Conservation (phyloP, 2,329 filamentous ascomycete species). For the Mycosphaerelloides madeirae region DNA sequence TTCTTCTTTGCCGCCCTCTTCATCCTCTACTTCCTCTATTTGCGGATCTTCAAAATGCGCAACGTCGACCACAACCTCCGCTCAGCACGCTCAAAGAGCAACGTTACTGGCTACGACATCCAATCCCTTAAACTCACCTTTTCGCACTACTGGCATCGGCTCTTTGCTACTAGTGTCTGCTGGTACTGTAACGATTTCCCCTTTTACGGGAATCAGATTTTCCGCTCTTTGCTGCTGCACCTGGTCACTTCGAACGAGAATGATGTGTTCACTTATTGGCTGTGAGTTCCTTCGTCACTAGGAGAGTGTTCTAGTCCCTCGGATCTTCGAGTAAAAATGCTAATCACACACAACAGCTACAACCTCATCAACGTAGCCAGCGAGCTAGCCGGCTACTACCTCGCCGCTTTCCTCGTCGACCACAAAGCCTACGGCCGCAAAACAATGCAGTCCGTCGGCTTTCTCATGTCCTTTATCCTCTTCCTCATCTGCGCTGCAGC, state of each 20-base stretch:
- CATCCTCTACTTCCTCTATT: conserved; percentile 88
- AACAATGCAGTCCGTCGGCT: conserved; percentile 88
- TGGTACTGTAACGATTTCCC: conserved; percentile 50
- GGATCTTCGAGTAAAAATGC: not conserved
- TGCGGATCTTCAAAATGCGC: conserved; percentile 87
- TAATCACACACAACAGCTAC: no score
- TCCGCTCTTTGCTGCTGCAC: conserved; percentile 80
- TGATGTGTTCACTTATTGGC: conserved; percentile 72
- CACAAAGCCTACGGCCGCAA: conserved; percentile 92
- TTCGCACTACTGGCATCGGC: conserved; percentile 4
- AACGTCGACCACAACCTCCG: conserved; percentile 74
- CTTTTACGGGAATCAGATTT: conserved; percentile 96
- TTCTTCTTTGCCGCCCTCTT: conserved; percentile 84
- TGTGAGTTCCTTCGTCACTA: no score
- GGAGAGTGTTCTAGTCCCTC: not conserved
- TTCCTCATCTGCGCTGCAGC: conserved; percentile 85
- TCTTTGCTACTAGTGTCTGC: conserved; percentile 4
- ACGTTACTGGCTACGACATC: conserved; percentile 30
- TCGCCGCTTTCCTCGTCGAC: conserved; percentile 79
- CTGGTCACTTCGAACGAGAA: conserved; percentile 58
- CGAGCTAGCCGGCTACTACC: conserved; percentile 77
- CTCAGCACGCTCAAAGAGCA: conserved; percentile 74
- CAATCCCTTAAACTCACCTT: conserved; percentile 5
- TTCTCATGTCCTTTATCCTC: conserved; percentile 84
- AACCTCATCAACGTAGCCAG: conserved; percentile 82